Evolutionary conservation across 2,329 filamentous ascomycete genomes (phyloP).

Genomic region (Colletotrichum sp.): DNA sequence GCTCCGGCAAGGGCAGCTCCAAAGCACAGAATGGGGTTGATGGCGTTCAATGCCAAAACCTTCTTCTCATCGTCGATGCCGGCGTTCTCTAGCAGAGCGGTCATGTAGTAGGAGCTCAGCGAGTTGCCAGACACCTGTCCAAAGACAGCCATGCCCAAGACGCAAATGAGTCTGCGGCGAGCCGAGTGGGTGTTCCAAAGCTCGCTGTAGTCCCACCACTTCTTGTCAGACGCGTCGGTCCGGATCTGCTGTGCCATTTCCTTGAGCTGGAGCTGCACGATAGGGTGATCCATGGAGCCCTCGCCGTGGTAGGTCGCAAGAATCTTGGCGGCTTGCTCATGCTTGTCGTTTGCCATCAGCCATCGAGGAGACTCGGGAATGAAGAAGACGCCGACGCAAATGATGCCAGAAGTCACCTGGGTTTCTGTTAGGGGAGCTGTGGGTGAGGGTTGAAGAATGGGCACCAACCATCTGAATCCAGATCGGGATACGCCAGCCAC

Average conservation of each 20-base stretch:
- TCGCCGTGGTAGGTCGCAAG: constrained; percentile 57
- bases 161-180: constrained; percentile 54
- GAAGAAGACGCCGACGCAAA: constrained; percentile 46
- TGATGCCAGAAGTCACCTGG: constrained; percentile 49
- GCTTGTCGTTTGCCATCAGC: constrained; percentile 46
- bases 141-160: constrained; percentile 56
- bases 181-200: constrained; percentile 54
- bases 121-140: constrained; percentile 58
- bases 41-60: constrained; percentile 54
- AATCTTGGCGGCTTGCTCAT: constrained; percentile 44
- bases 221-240: constrained; percentile 56
- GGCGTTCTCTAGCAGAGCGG: constrained; percentile 47
- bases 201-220: constrained; percentile 61
- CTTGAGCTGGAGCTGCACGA: constrained; percentile 57
- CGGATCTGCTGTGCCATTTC: constrained; percentile 52
- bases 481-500: constrained; percentile 53
- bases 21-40: constrained; percentile 59
- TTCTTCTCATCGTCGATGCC: constrained; percentile 54
- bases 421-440: neutral
- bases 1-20: constrained; percentile 58
- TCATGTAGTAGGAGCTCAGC: constrained; percentile 49
- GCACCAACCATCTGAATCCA: constrained; percentile 50
- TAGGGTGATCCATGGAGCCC: constrained; percentile 51
- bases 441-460: neutral
- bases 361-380: constrained; percentile 54